Conservation (phyloP, 2,329 filamentous ascomycete genomes). For the Bimuria novae-zelandiae region DNA sequence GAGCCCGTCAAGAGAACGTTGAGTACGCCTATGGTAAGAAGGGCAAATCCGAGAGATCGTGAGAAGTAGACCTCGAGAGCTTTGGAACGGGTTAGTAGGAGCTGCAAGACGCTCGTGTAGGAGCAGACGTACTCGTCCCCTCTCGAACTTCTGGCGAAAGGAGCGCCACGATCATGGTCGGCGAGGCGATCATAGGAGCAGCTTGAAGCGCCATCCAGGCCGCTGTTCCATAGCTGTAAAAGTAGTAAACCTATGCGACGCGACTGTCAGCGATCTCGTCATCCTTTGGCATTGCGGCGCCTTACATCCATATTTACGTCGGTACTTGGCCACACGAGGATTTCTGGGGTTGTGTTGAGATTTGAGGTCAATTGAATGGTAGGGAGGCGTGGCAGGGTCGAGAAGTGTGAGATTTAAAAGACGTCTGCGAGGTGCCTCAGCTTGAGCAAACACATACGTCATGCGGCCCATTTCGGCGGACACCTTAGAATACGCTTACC, state of each 20-base stretch:
- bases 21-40: slow-evolving; percentile 67
- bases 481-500: slow-evolving; percentile 6
- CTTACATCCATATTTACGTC: slow-evolving; percentile 16
- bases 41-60: slow-evolving; percentile 69
- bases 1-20: slow-evolving; percentile 72
- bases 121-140: slow-evolving; percentile 53
- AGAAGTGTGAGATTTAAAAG: slow-evolving; percentile 6
- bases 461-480: slow-evolving; percentile 5
- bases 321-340: background rate
- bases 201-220: slow-evolving; percentile 51
- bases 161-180: slow-evolving; percentile 64
- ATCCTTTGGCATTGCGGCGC: background rate
- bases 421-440: slow-evolving; percentile 1
- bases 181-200: slow-evolving; percentile 62
- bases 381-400: background rate
- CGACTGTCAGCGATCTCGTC: slow-evolving; percentile 19
- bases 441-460: slow-evolving; percentile 5
- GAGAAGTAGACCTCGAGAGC: slow-evolving; percentile 75
- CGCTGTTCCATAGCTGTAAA: slow-evolving; percentile 51
- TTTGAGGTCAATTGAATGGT: background rate
- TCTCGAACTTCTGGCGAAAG: slow-evolving; percentile 62
- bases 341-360: slow-evolving; percentile 2
- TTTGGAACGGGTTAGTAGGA: slow-evolving; percentile 28
- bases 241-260: slow-evolving; percentile 47
- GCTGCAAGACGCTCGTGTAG: too few species aligned